Evolutionary conservation across 768 basidiomycete genomes (phyloP).

Genomic region (Phylloporus sp.): DNA sequence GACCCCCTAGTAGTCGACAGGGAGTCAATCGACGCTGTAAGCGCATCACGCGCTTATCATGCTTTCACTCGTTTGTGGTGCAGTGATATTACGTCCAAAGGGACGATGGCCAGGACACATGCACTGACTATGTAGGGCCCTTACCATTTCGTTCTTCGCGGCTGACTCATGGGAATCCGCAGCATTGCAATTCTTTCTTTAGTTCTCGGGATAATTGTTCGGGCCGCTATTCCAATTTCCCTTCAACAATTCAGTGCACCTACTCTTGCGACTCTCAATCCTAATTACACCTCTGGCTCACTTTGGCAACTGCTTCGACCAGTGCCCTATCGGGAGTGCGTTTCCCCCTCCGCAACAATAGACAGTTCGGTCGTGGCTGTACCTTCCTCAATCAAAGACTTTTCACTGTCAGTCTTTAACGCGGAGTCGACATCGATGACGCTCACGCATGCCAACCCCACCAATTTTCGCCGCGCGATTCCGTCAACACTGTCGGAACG

Average conservation of each 20-base stretch:
- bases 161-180: conserved; percentile 11
- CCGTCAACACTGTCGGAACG: conserved; percentile 25
- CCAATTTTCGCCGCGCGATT: conserved; percentile 16
- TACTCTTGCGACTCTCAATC: conserved; percentile 13
- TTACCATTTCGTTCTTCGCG: conserved; percentile 8
- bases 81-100: conserved; percentile 30
- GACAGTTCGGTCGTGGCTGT: conserved; percentile 29
- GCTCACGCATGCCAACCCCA: conserved; percentile 24
- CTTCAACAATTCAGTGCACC: conserved; percentile 20
- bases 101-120: conserved; percentile 45
- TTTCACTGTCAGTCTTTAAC: conserved; percentile 48
- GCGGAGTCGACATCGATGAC: conserved; percentile 38
- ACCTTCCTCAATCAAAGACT: conserved; percentile 42
- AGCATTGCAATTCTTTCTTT: conserved; percentile 69
- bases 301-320: conserved; percentile 42
- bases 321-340: conserved; percentile 37
- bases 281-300: conserved; percentile 26
- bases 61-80: conserved; percentile 44
- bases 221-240: conserved; percentile 21
- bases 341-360: conserved; percentile 23
- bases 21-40: conserved; percentile 40
- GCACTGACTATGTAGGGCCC: conserved; percentile 60
- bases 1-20: conserved; percentile 43
- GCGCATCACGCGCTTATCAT: conserved; percentile 39
- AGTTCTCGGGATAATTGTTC: conserved; percentile 49